A percentile compares a stretch with the other conserved stretches of the same genome.
phyloP scores from a whole-genome alignment of 2,329 filamentous ascomycete species.

The Phyllosticta ampelicida region DNA sequence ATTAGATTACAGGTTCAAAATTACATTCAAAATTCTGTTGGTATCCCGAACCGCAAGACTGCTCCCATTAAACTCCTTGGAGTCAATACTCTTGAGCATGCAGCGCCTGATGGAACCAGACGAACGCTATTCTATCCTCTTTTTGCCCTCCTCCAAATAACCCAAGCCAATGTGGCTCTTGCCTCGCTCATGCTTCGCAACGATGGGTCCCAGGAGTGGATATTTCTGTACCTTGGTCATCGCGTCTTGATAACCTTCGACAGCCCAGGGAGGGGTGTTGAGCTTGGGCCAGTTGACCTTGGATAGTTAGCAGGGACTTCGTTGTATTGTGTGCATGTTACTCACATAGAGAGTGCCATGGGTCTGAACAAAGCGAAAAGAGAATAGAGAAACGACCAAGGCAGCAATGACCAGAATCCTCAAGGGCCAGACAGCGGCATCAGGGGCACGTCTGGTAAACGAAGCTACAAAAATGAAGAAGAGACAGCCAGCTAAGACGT shows the following conservation, averaged over 20 bases:
- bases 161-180: conserved; percentile 72
- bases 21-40: not conserved
- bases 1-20: not conserved
- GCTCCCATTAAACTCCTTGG: not conserved
- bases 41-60: not conserved
- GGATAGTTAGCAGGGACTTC: not conserved
- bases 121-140: conserved; percentile 67
- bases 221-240: conserved; percentile 74
- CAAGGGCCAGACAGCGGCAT: conserved; percentile 68
- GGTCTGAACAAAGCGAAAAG: conserved; percentile 62
- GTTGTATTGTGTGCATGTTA: conserved; percentile 20
- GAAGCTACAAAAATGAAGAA: conserved; percentile 71
- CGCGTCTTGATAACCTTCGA: conserved; percentile 81
- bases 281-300: conserved; percentile 98
- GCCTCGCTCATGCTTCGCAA: conserved; percentile 64
- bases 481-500: conserved; percentile 72
- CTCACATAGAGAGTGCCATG: conserved; percentile 93
- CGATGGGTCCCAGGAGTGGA: conserved; percentile 64
- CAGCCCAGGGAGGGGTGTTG: conserved; percentile 75
- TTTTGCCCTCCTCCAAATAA: conserved; percentile 94
- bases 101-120: not conserved
- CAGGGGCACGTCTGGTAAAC: conserved; percentile 60
- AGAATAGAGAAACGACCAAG: conserved; percentile 58
- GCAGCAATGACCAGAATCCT: conserved; percentile 75
- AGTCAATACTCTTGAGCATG: not conserved